These are phyloP conservation scores for Ploettnerulaceae sp. DNA, from an alignment of 2,329 filamentous ascomycete species.

Conservation along the genomic window DNA sequence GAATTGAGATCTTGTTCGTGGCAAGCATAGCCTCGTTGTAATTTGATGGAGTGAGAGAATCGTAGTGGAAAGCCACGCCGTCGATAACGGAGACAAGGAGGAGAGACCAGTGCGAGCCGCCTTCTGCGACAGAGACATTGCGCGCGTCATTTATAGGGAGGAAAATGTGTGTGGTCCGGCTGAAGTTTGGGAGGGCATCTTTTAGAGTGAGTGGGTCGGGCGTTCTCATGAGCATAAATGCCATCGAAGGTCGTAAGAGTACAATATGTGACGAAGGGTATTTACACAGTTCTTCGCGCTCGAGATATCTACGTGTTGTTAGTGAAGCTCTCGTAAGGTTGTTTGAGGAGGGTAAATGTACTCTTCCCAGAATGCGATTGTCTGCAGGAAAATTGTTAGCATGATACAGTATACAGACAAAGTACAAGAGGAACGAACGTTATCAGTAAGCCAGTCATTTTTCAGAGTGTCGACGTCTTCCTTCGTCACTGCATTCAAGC, in stretches of 20 bases:
- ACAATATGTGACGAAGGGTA: conserved; percentile 83
- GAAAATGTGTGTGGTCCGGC: conserved; percentile 82
- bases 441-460: conserved; percentile 95
- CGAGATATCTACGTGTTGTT: conserved; percentile 59
- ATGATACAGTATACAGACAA: neutral
- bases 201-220: conserved; percentile 50
- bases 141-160: conserved; percentile 88
- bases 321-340: conserved; percentile 21
- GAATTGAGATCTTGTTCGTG: conserved; percentile 60
- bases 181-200: conserved; percentile 75
- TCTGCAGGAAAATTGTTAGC: conserved; percentile 45
- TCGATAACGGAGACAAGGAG: conserved; percentile 86
- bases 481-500: conserved; percentile 61
- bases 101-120: conserved; percentile 90
- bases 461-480: conserved; percentile 86
- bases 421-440: conserved; percentile 47
- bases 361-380: conserved; percentile 98
- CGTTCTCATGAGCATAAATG: conserved; percentile 81
- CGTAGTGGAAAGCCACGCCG: conserved; percentile 93
- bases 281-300: conserved; percentile 76
- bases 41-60: conserved; percentile 76
- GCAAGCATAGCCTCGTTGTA: conserved; percentile 66
- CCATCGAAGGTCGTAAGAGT: conserved; percentile 88
- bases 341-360: conserved; percentile 40
- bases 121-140: conserved; percentile 73